Conservation (phyloP, 2,329 filamentous ascomycete species). For the Aspergillus tamarii region DNA sequence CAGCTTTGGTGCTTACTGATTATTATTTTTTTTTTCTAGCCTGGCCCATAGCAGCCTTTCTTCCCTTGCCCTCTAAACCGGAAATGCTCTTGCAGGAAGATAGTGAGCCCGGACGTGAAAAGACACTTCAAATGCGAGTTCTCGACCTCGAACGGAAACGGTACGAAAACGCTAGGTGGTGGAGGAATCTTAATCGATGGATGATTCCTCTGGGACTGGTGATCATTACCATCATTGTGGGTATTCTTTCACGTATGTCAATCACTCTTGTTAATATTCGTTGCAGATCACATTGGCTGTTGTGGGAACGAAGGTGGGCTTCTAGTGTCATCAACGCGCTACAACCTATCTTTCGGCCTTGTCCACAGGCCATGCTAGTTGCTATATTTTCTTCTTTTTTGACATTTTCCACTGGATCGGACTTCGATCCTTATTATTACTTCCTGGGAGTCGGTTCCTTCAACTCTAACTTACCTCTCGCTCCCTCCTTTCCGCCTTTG, state of each 20-base stretch:
- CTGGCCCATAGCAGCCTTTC: constrained; percentile 78
- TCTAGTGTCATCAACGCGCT: constrained; percentile 21
- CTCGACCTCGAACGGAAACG: constrained; percentile 51
- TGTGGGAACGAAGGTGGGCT: constrained; percentile 38
- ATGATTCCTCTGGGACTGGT: constrained; percentile 62
- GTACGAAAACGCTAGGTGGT: constrained; percentile 65
- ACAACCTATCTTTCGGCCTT: background rate
- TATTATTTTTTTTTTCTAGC: constrained; percentile 55
- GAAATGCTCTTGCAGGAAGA: constrained; percentile 56
- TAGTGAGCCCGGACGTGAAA: constrained; percentile 43
- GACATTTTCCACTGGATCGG: constrained; percentile 13
- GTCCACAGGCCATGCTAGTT: background rate
- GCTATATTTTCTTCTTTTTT: background rate
- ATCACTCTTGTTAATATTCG: constrained; percentile 12
- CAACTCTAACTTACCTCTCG: constrained; percentile 13
- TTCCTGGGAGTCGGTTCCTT: constrained; percentile 14
- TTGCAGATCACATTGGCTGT: constrained; percentile 34
- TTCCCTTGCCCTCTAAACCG: constrained; percentile 69
- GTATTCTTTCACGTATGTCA: constrained; percentile 27
- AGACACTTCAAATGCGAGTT: constrained; percentile 49
- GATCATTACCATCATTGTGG: constrained; percentile 59
- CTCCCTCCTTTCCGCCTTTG: constrained; percentile 4
- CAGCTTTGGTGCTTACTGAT: constrained; percentile 2
- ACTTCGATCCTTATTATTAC: constrained; percentile 13
- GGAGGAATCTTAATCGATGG: constrained; percentile 64